Evolutionary conservation across 2,329 filamentous ascomycete species (phyloP), one percentile per base, ranked within the genome.

Genomic region (Lecanicillium sp.): DNA sequence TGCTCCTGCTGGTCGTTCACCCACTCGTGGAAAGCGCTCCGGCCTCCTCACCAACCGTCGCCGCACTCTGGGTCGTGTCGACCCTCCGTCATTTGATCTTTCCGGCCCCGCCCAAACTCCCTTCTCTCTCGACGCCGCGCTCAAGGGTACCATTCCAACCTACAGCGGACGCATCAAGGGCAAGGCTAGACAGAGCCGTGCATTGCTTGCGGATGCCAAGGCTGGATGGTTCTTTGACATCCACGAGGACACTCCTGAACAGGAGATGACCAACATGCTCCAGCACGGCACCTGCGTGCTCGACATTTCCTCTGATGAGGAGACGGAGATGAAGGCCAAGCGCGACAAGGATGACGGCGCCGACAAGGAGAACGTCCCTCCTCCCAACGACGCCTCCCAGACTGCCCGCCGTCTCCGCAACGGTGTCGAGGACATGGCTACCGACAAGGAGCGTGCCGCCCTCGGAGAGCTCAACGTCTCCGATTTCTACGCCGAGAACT

Each of bases 341-440:
- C 62, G 61, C 47, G 72, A 70, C 54, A 57, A 68, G 48, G 68
- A 69, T 22, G 75, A 85, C 48, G 73, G 75, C 33, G 71, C 78
- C 22, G 85, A 87, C 53, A 98, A 98, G 69, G 90, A 98, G 67
- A 98, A 98, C 55, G 78, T 95, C 14, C 85, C 90, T 4, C 90
- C 90, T 2, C 57, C 64, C 3, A 74, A 76, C 40, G 79, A 84
- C 33, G 59, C 83, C 29, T 77, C 74, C 19, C 73, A 83, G 52
- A 78, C 75, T 0, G 55, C 60, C n/a, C 48, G 56, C 8, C 47
- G 49, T 16, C 46, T 53, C 11, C 52, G 50, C 9, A 42, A 42
- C 16, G 52, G 52, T 16, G 50, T 53, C 3, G 73, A 78, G 35
- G 67, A 70, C 42, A 80, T 80, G 68, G 56, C 74, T 14, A 66